Conservation (phyloP, 129 eudicot species). For the Artemisia annua region DNA sequence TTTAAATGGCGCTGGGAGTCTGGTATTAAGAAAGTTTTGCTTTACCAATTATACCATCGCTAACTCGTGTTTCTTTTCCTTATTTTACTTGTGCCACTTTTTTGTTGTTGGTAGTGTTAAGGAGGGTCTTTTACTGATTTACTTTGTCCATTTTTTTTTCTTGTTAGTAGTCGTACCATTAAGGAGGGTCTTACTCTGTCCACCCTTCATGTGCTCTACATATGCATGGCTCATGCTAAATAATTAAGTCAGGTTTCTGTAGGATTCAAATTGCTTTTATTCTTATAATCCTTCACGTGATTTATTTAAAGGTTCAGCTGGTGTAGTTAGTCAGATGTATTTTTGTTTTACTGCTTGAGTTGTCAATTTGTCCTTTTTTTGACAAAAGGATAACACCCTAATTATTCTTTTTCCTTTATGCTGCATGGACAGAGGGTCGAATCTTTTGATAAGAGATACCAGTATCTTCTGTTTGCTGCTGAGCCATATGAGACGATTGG, state of each 20-base stretch:
- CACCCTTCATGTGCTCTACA: not conserved
- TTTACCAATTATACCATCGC: no score
- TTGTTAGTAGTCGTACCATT: no score
- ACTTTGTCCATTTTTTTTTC: no score
- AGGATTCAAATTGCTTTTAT: not conserved
- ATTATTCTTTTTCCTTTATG: constrained; percentile 6
- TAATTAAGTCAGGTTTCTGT: not conserved
- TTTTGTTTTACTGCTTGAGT: not conserved
- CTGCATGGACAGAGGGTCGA: constrained; percentile 62
- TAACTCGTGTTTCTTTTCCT: no score
- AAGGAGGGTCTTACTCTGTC: no score
- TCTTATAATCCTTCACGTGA: not conserved
- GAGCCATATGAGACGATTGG: constrained; percentile 91
- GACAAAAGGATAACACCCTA: not conserved
- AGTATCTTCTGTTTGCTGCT: constrained; percentile 88
- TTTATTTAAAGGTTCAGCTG: not conserved
- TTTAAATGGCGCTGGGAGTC: no score
- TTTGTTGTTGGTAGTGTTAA: no score
- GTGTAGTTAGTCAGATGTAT: not conserved
- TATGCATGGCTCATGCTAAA: constrained; percentile 5
- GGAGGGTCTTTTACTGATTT: no score
- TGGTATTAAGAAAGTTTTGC: no score
- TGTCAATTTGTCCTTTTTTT: not conserved
- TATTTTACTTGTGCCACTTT: no score
- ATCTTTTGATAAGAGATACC: constrained; percentile 83